Conservation (phyloP, 352 stramenopile species). For the Phytopythium litorale region DNA sequence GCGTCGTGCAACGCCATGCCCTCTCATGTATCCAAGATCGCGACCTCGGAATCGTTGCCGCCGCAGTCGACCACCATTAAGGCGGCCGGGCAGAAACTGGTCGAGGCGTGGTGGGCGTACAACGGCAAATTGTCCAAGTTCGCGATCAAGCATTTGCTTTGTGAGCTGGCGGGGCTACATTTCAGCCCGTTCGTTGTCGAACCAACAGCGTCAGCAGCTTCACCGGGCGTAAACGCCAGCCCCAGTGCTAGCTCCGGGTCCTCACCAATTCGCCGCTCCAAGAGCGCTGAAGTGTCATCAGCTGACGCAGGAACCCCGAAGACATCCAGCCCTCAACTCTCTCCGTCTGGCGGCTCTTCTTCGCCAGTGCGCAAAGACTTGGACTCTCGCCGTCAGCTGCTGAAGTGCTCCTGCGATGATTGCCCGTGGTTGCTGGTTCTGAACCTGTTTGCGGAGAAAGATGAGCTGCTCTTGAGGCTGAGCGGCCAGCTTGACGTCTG, state of each 20-base stretch:
- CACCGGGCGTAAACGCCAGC: not conserved
- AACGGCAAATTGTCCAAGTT: conserved; percentile 45
- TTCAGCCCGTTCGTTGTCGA: conserved; percentile 41
- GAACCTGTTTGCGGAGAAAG: conserved; percentile 64
- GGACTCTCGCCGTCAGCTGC: conserved; percentile 36
- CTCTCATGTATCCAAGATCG: conserved; percentile 52
- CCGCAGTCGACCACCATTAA: conserved; percentile 16
- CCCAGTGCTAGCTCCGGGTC: not conserved
- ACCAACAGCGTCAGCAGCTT: not conserved
- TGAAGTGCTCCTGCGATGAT: conserved; percentile 64
- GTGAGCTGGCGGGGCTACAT: conserved; percentile 55
- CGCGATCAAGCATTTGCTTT: conserved; percentile 50
- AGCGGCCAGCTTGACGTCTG: conserved; percentile 67
- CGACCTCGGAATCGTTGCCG: conserved; percentile 26
- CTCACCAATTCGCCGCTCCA: not conserved
- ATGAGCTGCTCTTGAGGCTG: conserved; percentile 69
- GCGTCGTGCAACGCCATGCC: conserved; percentile 49
- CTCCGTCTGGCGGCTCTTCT: conserved; percentile 9
- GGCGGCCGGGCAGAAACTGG: conserved; percentile 33
- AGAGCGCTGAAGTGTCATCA: not conserved
- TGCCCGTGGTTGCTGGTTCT: conserved; percentile 75
- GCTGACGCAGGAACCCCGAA: not conserved
- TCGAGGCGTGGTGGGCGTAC: conserved; percentile 58
- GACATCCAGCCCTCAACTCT: not conserved
- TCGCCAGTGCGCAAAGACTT: conserved; percentile 18